These are phyloP conservation scores for Cystofilobasidium ferigula DNA, from an alignment of 768 basidiomycete genomes.

Conservation along the genomic window DNA sequence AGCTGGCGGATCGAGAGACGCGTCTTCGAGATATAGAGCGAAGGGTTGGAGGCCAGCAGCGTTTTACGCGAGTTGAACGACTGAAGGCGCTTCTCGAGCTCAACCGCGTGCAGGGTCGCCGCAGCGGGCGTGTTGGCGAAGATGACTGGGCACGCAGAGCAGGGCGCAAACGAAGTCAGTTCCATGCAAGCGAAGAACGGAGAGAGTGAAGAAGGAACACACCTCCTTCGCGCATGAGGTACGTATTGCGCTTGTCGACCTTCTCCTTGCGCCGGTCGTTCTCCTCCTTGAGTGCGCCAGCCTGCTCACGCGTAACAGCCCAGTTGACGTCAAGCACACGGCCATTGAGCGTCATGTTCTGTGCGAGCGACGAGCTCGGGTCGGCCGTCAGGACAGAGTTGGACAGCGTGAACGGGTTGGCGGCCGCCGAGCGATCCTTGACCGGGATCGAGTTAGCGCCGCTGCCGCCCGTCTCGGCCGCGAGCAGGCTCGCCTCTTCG, in stretches of 20 bases:
- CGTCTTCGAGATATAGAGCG: conserved; percentile 84
- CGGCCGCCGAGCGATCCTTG: conserved; percentile 15
- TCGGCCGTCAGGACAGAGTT: conserved; percentile 88
- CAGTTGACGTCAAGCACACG: conserved; percentile 80
- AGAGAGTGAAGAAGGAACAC: conserved; percentile 32
- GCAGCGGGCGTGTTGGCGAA: conserved; percentile 78
- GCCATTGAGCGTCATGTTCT: conserved; percentile 77
- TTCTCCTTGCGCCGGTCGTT: conserved; percentile 75
- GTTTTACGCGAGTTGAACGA: conserved; percentile 76
- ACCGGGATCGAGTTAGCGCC: conserved; percentile 35
- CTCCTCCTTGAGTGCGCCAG: conserved; percentile 75
- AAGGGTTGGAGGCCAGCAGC: conserved; percentile 80
- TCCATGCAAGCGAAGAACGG: background rate
- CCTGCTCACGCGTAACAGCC: conserved; percentile 82
- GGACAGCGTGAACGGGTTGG: conserved; percentile 66
- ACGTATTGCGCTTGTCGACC: conserved; percentile 88
- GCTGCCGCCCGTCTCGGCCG: conserved; percentile 51
- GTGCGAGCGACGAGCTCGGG: conserved; percentile 72
- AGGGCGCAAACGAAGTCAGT: background rate
- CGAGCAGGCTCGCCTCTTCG: conserved; percentile 62
- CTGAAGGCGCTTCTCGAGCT: conserved; percentile 70
- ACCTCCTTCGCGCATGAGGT: conserved; percentile 94
- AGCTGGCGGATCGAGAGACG: conserved; percentile 89
- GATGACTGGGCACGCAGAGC: conserved; percentile 51
- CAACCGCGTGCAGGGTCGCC: conserved; percentile 53